Base-by-base conservation (phyloP, 2,329 filamentous ascomycete genomes). In the Graphilbum ipis-grandicollis region DNA sequence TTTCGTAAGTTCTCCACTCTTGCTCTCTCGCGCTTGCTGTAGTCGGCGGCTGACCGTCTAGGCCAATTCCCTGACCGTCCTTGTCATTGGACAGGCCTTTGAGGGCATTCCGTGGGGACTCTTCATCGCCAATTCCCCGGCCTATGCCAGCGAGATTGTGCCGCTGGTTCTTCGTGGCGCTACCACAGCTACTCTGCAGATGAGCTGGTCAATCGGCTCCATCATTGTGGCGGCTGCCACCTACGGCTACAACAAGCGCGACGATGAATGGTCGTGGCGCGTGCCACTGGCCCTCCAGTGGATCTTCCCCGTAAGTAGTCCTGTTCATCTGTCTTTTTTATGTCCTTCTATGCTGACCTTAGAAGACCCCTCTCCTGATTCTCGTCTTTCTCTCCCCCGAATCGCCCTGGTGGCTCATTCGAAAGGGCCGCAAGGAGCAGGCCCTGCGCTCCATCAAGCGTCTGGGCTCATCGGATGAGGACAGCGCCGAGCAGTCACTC, bases 41-140 rank as follows among this genome's bases (percentile, higher is more conserved):
- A n/a, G n/a, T n/a, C n/a, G n/a, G n/a, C n/a, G n/a, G n/a, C n/a
- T n/a, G n/a, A n/a, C n/a, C n/a, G n/a, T 48, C 0, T 45, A 31
- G 29, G 29, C 29, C 5, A 12, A 31, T 12, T 31, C 29, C 15
- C 29, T 31, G 7, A 18, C 29, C 29, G 5, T 66, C 43, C 53
- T 67, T 40, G 63, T 73, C 46, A 59, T 59, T 5, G 56, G 62
- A 28, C 71, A 76, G 56, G 53, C 71, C 38, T 59, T 76, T 33
- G 69, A 74, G 51, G 72, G 72, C 41, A 48, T 77, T 5, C 72
- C 72, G 3, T 77, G 72, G 72, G 72, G 72, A 19, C 65, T 77
- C 47, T 77, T 77, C 52, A 72, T 75, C 45, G 70, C 71, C 49
- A 75, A 75, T 49, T 63, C 71, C 5, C 72, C 72, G 1, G 71